Percentiles rank a stretch among this genome's conserved stretches.
These are phyloP conservation scores for Hygrophoropsis aurantiaca DNA, from an alignment of 768 basidiomycete species.

Conservation along the genomic window DNA sequence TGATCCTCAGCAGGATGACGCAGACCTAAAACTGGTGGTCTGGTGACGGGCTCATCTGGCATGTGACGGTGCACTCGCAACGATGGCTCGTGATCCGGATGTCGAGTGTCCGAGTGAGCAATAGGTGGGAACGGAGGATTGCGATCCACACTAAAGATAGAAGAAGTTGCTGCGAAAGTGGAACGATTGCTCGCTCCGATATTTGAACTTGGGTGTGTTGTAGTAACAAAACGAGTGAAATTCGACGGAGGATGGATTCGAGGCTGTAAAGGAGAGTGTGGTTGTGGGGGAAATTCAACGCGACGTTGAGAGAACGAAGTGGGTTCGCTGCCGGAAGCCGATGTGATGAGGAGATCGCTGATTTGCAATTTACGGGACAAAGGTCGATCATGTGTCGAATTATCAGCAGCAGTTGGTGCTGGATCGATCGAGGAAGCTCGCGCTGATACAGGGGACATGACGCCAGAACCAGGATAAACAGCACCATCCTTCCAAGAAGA, in stretches of 20 bases:
- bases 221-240: constrained; percentile 1
- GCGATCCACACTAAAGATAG: background rate
- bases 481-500: constrained; percentile 20
- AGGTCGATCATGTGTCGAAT: background rate
- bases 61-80: too few relatives aligned
- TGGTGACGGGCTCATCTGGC: too few relatives aligned
- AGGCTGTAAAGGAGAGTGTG: constrained; percentile 2
- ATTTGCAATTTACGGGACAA: constrained; percentile 3
- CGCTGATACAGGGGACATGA: constrained; percentile 14
- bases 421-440: background rate
- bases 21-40: too few relatives aligned
- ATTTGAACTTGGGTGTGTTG: background rate
- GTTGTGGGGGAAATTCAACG: background rate
- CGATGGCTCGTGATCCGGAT: background rate
- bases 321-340: background rate
- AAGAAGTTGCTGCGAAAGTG: background rate
- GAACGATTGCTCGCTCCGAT: background rate
- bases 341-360: background rate
- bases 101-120: background rate
- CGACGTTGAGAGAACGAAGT: background rate
- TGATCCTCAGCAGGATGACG: too few relatives aligned
- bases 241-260: background rate
- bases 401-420: background rate
- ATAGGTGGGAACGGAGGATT: background rate
- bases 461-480: constrained; percentile 16